Evolutionary conservation across 1,284 basidiomycete species (phyloP).

Genomic region (Papiliotrema laurentii): DNA sequence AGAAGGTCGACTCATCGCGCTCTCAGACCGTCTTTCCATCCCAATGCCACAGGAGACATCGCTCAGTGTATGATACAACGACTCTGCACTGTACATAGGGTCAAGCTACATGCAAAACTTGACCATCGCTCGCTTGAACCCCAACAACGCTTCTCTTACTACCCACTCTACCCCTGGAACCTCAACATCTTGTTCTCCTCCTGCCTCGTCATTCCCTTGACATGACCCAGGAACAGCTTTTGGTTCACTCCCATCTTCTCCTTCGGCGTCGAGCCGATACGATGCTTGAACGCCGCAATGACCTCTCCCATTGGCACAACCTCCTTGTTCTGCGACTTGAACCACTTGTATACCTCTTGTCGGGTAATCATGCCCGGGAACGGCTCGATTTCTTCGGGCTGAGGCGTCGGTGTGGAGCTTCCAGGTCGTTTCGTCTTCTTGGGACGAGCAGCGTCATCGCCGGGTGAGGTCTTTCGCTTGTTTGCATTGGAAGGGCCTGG

Average conservation of each 20-base stretch:
- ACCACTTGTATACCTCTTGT: constrained; percentile 35
- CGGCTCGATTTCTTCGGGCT: constrained; percentile 13
- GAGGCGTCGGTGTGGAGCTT: constrained; percentile 36
- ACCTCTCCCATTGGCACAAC: constrained; percentile 22
- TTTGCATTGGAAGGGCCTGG: constrained; percentile 4
- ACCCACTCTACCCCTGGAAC: constrained; percentile 22
- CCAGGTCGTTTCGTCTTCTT: constrained; percentile 51
- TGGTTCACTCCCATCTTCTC: constrained; percentile 21
- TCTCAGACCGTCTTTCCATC: too few species aligned
- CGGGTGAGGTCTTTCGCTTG: constrained; percentile 19
- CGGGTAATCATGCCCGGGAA: constrained; percentile 37
- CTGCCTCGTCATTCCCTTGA: constrained; percentile 23
- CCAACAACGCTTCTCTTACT: too few species aligned
- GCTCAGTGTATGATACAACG: too few species aligned
- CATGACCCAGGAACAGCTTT: constrained; percentile 24
- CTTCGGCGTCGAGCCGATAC: constrained; percentile 8
- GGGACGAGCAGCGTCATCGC: constrained; percentile 9
- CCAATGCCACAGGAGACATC: too few species aligned
- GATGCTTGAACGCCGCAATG: constrained; percentile 25
- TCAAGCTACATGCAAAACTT: too few species aligned
- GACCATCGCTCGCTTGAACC: too few species aligned
- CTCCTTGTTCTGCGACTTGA: constrained; percentile 13
- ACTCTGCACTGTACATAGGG: too few species aligned
- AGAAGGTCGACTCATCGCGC: too few species aligned
- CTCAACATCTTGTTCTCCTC: constrained; percentile 18